These are phyloP conservation scores for Solanum hybrid DNA, from an alignment of 305 asterid species.

Conservation along the genomic window DNA sequence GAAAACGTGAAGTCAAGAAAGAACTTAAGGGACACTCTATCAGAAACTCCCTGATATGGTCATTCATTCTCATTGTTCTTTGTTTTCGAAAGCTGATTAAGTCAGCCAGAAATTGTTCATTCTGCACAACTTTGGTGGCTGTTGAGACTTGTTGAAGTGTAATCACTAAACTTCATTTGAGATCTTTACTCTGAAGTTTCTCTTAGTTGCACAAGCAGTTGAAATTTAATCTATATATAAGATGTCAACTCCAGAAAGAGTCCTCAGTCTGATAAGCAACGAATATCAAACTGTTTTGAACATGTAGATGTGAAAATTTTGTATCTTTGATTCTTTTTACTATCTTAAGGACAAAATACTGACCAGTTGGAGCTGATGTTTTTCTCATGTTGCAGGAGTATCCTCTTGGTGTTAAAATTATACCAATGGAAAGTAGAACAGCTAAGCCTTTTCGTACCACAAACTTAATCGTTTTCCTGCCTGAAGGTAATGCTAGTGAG, in stretches of 20 bases:
- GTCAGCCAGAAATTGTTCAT: not conserved
- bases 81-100: not conserved
- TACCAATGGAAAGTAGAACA: conserved; percentile 91
- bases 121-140: not conserved
- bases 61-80: not conserved
- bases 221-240: not conserved
- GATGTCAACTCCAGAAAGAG: not conserved
- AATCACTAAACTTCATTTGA: not conserved
- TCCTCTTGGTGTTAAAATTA: conserved; percentile 71
- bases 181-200: not conserved
- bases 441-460: conserved; percentile 73
- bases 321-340: not conserved
- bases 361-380: not conserved
- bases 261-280: not conserved
- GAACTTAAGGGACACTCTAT: not conserved
- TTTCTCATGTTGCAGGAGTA: conserved; percentile 52
- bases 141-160: not conserved
- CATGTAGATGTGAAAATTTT: not conserved
- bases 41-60: not conserved
- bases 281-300: not conserved
- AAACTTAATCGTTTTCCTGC: conserved; percentile 59
- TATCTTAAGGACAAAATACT: not conserved
- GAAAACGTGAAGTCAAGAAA: not conserved
- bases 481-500: conserved; percentile 24
- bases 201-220: not conserved